These are phyloP conservation scores for Fusarium illudens DNA, from an alignment of 2,329 filamentous ascomycete genomes.

Conservation along the genomic window DNA sequence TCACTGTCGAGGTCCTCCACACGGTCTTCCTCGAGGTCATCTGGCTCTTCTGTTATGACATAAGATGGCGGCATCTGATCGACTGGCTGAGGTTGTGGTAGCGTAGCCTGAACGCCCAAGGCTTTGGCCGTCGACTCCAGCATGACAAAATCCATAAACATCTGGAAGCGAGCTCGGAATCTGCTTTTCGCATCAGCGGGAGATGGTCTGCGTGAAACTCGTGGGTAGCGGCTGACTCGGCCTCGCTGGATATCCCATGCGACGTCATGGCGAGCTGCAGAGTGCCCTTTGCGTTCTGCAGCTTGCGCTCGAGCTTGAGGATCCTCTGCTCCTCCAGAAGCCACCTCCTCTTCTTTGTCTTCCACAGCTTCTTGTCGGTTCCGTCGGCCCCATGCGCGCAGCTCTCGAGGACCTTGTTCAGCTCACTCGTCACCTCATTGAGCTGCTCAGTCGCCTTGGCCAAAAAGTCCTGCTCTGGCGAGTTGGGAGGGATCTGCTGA, in stretches of 20 bases:
- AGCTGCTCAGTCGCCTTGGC: neutral
- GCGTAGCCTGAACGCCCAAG: neutral
- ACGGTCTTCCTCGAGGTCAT: neutral
- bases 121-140: neutral
- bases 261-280: slow-evolving; percentile 12
- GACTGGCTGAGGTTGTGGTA: neutral
- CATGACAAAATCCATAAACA: neutral
- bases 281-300: neutral
- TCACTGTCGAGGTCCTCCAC: neutral
- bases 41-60: neutral
- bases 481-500: neutral
- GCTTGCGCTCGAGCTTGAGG: slow-evolving; percentile 10
- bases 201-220: neutral
- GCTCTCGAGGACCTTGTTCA: neutral
- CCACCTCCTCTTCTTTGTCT: slow-evolving; percentile 14
- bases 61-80: neutral
- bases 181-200: neutral
- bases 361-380: neutral
- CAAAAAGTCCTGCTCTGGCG: neutral
- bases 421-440: neutral
- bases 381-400: neutral
- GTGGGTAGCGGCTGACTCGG: neutral
- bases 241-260: neutral
- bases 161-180: slow-evolving; percentile 1
- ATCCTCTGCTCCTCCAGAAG: slow-evolving; percentile 5